These are phyloP conservation scores for Leucocoprinus leucothites DNA, from an alignment of 768 basidiomycete species.

Conservation along the genomic window DNA sequence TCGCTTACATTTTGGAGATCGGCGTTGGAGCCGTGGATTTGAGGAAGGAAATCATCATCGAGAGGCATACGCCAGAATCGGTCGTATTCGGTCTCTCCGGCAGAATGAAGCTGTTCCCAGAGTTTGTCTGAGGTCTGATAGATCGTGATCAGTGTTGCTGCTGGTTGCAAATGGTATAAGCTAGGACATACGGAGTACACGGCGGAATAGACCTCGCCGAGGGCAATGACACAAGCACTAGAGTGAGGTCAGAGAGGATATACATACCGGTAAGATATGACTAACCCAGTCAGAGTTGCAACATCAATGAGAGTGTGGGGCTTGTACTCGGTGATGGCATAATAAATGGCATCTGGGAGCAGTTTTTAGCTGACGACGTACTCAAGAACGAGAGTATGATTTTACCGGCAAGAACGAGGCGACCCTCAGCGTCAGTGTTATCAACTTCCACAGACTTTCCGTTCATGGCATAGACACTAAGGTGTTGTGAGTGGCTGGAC, in stretches of 20 bases:
- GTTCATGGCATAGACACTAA: conserved; percentile 81
- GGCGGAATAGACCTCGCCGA: conserved; percentile 76
- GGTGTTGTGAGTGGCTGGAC: not conserved
- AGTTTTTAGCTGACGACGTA: not conserved
- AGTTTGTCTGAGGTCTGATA: conserved; percentile 67
- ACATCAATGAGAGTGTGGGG: conserved; percentile 84
- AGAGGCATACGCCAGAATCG: conserved; percentile 91
- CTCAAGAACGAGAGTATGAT: not conserved
- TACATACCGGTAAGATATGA: not conserved
- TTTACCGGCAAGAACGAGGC: conserved; percentile 69
- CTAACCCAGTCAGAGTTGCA: conserved; percentile 80
- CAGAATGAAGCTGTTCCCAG: conserved; percentile 64
- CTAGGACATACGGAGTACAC: conserved; percentile 62
- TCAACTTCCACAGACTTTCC: conserved; percentile 85
- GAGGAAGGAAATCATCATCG: conserved; percentile 74
- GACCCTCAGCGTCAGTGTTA: conserved; percentile 85
- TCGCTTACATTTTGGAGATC: conserved; percentile 71
- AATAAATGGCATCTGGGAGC: conserved; percentile 73
- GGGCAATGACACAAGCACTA: conserved; percentile 69
- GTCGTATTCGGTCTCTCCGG: conserved; percentile 75
- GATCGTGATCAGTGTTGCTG: not conserved
- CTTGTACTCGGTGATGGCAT: conserved; percentile 72
- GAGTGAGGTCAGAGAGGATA: not conserved
- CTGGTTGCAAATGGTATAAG: not conserved
- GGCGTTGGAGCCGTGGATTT: conserved; percentile 75